phyloP scores from a whole-genome alignment of 2,329 filamentous ascomycete species.

The Sarocladium strictum region DNA sequence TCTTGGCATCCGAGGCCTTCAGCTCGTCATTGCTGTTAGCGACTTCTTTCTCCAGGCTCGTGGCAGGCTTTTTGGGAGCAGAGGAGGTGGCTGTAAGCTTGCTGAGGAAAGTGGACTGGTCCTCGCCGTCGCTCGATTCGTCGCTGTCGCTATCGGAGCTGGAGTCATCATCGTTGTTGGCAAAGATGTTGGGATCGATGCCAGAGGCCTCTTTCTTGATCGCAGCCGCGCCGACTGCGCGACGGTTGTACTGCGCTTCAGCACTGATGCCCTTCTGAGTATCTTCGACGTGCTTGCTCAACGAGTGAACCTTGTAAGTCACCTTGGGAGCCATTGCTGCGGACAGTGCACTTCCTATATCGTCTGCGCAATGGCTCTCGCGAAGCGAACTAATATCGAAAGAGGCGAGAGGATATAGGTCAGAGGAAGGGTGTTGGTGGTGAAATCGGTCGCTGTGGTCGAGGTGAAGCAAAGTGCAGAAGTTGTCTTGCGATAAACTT shows the following conservation, averaged over 20 bases:
- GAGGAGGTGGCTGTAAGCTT: slow-evolving; percentile 10
- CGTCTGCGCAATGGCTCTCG: slow-evolving; percentile 12
- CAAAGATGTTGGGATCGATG: slow-evolving; percentile 22
- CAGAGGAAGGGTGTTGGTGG: not conserved
- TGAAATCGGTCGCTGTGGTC: not conserved
- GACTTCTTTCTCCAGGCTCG: slow-evolving; percentile 29
- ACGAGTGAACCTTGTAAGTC: slow-evolving; percentile 29
- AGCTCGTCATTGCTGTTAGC: slow-evolving; percentile 37
- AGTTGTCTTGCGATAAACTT: slow-evolving; percentile 5
- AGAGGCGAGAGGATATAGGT: not conserved
- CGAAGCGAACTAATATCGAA: slow-evolving; percentile 16
- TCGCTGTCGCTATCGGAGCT: slow-evolving; percentile 26
- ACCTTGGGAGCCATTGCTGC: slow-evolving; percentile 30
- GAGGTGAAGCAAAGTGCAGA: slow-evolving; percentile 7
- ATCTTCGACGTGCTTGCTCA: slow-evolving; percentile 31
- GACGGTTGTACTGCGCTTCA: slow-evolving; percentile 27
- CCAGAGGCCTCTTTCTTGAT: slow-evolving; percentile 24
- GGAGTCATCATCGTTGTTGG: slow-evolving; percentile 23
- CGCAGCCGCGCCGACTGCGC: slow-evolving; percentile 19
- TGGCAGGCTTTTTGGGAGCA: slow-evolving; percentile 18
- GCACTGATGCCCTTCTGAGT: slow-evolving; percentile 29
- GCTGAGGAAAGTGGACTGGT: slow-evolving; percentile 21
- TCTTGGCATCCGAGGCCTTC: slow-evolving; percentile 20
- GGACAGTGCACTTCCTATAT: slow-evolving; percentile 7
- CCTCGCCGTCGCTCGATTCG: slow-evolving; percentile 25